Evolutionary conservation across 176 grass and related monocot genomes (phyloP).

Genomic region (Coix lacrymajobi): DNA sequence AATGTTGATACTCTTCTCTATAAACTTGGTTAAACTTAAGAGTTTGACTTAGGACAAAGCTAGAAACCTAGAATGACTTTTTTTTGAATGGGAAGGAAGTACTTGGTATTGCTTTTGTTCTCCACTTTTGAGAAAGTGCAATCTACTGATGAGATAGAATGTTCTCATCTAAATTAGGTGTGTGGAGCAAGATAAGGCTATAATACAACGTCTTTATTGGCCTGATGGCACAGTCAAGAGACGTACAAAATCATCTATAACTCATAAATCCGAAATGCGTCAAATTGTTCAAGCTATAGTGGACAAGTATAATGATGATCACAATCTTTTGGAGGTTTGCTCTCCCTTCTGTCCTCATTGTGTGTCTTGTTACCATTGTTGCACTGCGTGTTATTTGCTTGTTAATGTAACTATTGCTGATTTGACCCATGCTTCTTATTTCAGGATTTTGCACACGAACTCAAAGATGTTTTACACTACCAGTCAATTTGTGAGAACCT

Average conservation of each 20-base stretch:
- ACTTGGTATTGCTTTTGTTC: not conserved
- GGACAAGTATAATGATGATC: constrained; percentile 13
- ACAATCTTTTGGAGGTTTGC: not conserved
- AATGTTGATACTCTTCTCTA: not conserved
- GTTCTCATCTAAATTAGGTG: not conserved
- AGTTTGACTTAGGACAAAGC: not conserved
- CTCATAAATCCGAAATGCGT: not conserved
- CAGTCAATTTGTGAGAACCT: not conserved
- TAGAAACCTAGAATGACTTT: not conserved
- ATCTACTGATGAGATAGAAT: not conserved
- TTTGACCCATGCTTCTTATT: not conserved
- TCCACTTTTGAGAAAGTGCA: not conserved
- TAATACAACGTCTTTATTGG: not conserved
- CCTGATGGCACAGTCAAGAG: constrained; percentile 10
- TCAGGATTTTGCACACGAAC: not conserved
- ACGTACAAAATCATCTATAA: not conserved
- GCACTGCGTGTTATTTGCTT: not conserved
- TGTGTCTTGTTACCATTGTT: not conserved
- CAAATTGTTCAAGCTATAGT: not conserved
- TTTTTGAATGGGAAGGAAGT: no score
- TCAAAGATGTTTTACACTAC: constrained; percentile 18
- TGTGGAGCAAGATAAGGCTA: not conserved
- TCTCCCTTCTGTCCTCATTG: not conserved
- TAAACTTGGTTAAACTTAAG: not conserved
- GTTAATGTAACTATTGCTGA: not conserved